These are phyloP conservation scores for Draba incana DNA, from an alignment of 345 rosid genomes.

Conservation along the genomic window DNA sequence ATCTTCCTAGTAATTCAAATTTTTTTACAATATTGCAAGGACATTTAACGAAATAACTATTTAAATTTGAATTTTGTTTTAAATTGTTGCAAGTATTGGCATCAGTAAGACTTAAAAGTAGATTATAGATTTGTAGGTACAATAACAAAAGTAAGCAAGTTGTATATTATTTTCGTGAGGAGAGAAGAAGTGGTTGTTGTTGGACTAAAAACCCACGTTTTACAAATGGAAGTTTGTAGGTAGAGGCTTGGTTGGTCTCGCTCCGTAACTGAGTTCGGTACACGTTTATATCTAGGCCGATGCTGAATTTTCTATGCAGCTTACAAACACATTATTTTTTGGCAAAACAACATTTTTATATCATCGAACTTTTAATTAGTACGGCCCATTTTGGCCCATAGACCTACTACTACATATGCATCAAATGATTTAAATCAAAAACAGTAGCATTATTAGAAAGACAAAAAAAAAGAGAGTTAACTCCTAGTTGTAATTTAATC, in stretches of 20 bases:
- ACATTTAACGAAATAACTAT: too few relatives aligned
- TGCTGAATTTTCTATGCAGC: conserved; percentile 23
- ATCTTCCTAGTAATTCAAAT: too few relatives aligned
- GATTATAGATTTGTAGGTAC: not conserved
- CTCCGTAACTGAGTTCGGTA: not conserved
- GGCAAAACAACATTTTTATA: not conserved
- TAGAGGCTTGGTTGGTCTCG: conserved; percentile 33
- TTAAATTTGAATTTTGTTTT: too few relatives aligned
- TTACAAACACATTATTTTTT: too few relatives aligned
- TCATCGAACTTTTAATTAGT: not conserved
- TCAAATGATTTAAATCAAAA: not conserved
- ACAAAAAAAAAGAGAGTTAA: not conserved
- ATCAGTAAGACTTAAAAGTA: not conserved
- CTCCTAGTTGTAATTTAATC: not conserved
- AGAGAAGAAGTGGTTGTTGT: conserved; percentile 16
- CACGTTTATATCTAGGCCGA: conserved; percentile 6
- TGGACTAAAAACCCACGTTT: conserved; percentile 33
- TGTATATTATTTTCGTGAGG: not conserved
- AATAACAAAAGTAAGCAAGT: not conserved
- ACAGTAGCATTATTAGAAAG: too few relatives aligned
- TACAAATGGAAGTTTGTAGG: conserved; percentile 36
- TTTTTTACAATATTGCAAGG: too few relatives aligned
- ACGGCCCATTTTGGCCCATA: conserved; percentile 3
- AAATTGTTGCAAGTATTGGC: too few relatives aligned
- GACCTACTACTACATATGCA: too few relatives aligned